Evolutionary conservation across 1,284 basidiomycete genomes (phyloP).

Genomic region (Entoloma clypeatum): DNA sequence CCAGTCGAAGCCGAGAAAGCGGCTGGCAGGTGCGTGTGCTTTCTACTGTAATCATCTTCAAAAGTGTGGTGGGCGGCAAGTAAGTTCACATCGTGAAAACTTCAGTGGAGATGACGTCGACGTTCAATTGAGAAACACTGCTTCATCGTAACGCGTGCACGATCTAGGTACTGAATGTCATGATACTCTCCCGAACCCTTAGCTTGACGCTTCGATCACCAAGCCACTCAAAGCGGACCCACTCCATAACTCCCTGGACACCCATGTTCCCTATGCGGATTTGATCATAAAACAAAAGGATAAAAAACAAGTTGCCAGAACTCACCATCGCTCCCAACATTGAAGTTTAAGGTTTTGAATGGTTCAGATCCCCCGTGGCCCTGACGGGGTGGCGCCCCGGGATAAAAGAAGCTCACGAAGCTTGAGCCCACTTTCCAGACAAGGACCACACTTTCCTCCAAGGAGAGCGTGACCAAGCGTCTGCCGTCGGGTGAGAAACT

Average conservation of each 20-base stretch:
- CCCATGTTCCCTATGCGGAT: conserved; percentile 58
- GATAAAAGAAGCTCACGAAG: conserved; percentile 85
- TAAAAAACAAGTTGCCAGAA: conserved; percentile 6
- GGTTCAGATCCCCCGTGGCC: conserved; percentile 77
- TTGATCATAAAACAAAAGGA: background rate
- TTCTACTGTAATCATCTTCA: too few species aligned
- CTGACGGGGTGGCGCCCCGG: conserved; percentile 90
- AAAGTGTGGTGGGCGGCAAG: too few species aligned
- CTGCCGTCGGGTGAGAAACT: conserved; percentile 93
- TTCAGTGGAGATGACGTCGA: too few species aligned
- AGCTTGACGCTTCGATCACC: conserved; percentile 78
- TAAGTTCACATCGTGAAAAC: too few species aligned
- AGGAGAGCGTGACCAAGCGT: conserved; percentile 81
- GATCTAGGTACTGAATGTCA: conserved; percentile 81
- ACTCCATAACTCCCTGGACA: conserved; percentile 65
- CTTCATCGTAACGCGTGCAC: too few species aligned
- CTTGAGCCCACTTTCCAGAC: conserved; percentile 91
- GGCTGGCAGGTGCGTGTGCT: too few species aligned
- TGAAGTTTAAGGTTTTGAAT: conserved; percentile 80
- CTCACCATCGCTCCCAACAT: conserved; percentile 61
- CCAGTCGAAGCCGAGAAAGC: too few species aligned
- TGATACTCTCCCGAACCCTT: conserved; percentile 72
- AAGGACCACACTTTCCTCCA: conserved; percentile 78
- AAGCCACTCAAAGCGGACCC: conserved; percentile 80
- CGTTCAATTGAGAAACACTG: too few species aligned